These are phyloP conservation scores for Hyphopichia pseudoburtonii DNA, from an alignment of 1,139 yeast genomes.

Conservation along the genomic window DNA sequence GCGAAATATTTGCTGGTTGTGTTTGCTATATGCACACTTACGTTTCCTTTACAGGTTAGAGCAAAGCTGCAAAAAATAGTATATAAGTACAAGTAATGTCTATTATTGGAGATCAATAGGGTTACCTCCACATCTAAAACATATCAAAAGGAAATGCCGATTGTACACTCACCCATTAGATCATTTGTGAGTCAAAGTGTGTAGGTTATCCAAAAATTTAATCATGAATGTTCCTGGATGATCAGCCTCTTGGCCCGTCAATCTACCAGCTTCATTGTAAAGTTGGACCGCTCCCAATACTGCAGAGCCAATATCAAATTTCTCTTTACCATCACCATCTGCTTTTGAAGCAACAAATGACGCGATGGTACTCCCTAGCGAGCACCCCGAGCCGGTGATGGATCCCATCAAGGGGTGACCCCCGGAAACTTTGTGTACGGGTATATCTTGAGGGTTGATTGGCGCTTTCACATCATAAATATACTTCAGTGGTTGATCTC, in stretches of 20 bases:
- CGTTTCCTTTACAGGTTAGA: too few relatives aligned
- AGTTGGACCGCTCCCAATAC: slow-evolving; percentile 58
- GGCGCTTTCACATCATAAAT: slow-evolving; percentile 2
- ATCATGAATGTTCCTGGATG: slow-evolving; percentile 56
- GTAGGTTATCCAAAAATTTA: slow-evolving; percentile 46
- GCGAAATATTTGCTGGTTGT: neutral
- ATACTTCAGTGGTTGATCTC: neutral
- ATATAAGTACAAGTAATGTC: too few relatives aligned
- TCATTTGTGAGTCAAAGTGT: slow-evolving; percentile 15
- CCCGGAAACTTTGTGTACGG: slow-evolving; percentile 39
- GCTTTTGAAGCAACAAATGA: slow-evolving; percentile 53
- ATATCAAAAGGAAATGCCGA: too few relatives aligned
- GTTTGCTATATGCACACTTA: neutral
- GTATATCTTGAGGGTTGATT: slow-evolving; percentile 2
- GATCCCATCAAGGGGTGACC: slow-evolving; percentile 68
- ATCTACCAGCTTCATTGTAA: slow-evolving; percentile 65
- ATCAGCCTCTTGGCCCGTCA: slow-evolving; percentile 40
- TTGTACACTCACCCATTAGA: too few relatives aligned
- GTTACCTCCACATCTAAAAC: too few relatives aligned
- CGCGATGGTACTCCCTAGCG: slow-evolving; percentile 74
- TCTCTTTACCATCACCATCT: slow-evolving; percentile 13
- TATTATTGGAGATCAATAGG: too few relatives aligned
- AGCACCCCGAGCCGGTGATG: slow-evolving; percentile 90
- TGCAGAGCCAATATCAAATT: slow-evolving; percentile 40
- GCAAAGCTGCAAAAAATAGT: too few relatives aligned